Evolutionary conservation across 1,284 basidiomycete genomes (phyloP).

Genomic region (Somion occarium): DNA sequence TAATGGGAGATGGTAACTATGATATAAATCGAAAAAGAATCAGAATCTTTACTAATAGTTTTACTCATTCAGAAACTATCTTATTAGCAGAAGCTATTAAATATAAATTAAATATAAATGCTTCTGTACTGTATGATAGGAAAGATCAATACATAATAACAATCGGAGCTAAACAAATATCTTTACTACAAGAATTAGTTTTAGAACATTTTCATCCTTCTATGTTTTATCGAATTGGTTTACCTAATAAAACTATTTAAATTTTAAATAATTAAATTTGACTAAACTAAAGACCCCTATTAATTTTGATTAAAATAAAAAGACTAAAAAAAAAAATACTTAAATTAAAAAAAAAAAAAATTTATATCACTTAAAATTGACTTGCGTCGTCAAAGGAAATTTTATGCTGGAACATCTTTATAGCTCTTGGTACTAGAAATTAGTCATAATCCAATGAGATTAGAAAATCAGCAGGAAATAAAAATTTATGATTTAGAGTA

Average conservation of each 20-base stretch:
- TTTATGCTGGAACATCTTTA: background rate
- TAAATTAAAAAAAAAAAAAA: background rate
- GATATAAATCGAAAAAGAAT: background rate
- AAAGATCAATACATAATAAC: background rate
- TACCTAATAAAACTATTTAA: background rate
- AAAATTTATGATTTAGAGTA: background rate
- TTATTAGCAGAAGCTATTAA: conserved; percentile 4
- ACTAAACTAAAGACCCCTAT: background rate
- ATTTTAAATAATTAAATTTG: background rate
- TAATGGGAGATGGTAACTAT: conserved; percentile 2
- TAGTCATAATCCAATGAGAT: background rate
- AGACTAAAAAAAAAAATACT: background rate
- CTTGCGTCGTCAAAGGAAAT: background rate
- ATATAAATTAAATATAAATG: conserved; percentile 5
- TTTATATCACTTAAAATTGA: background rate
- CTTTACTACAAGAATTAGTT: background rate
- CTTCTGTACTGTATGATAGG: background rate
- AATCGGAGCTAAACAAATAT: conserved; percentile 1
- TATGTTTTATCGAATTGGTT: background rate
- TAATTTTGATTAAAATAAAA: background rate
- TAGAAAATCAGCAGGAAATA: background rate
- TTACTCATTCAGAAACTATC: background rate
- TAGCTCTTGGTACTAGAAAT: background rate
- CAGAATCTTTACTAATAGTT: conserved; percentile 4
- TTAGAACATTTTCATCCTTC: background rate